These are phyloP conservation scores for Mortierella sp. DNA, from an alignment of 371 early-diverging fungal species.

Conservation along the genomic window DNA sequence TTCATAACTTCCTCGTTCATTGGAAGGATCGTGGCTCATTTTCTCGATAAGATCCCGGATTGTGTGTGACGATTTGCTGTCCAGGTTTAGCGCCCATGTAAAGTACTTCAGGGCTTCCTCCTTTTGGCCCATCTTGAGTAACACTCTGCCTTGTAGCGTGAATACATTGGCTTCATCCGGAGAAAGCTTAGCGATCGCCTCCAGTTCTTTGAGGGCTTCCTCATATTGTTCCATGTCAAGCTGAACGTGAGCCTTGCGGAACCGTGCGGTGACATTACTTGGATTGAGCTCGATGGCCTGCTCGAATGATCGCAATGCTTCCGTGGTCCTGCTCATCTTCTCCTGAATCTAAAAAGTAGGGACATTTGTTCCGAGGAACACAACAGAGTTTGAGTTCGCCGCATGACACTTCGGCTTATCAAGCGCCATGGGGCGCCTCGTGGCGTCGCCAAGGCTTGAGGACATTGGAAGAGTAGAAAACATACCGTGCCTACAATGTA, in stretches of 20 bases:
- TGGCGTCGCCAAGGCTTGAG: background rate
- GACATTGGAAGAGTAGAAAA: background rate
- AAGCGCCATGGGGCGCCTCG: background rate
- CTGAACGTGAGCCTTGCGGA: conserved; percentile 65
- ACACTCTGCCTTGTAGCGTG: conserved; percentile 73
- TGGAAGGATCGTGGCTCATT: conserved; percentile 37
- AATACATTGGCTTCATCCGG: conserved; percentile 73
- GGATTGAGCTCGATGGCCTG: conserved; percentile 54
- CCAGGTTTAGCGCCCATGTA: conserved; percentile 71
- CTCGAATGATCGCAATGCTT: conserved; percentile 49
- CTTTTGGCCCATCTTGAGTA: conserved; percentile 63
- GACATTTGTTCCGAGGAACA: background rate
- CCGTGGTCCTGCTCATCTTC: conserved; percentile 50
- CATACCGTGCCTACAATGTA: conserved; percentile 70
- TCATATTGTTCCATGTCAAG: conserved; percentile 59
- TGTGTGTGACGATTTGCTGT: conserved; percentile 59
- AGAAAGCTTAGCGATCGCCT: conserved; percentile 57
- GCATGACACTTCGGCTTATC: conserved; percentile 2
- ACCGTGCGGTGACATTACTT: conserved; percentile 59
- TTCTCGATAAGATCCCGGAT: conserved; percentile 66
- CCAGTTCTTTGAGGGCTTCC: conserved; percentile 66
- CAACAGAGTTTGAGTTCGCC: conserved; percentile 7
- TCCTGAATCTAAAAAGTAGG: conserved; percentile 39
- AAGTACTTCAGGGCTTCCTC: conserved; percentile 66
- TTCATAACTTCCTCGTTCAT: conserved; percentile 24